Conservation (phyloP, 305 asterid species). For the Fraxinus platypoda region DNA sequence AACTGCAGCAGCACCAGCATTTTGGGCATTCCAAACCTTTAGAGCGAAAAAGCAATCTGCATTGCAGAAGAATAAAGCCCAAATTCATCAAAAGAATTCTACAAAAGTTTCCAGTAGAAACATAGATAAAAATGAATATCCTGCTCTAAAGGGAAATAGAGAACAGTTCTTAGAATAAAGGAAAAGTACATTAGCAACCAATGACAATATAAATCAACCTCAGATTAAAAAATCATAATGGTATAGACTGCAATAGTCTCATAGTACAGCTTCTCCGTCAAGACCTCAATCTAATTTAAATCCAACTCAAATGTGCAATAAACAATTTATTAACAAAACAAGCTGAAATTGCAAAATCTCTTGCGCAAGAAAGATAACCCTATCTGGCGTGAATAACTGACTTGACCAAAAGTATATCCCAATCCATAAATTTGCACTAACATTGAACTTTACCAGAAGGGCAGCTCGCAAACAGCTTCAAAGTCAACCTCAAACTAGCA, state of each 20-base stretch:
- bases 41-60: slow-evolving; percentile 94
- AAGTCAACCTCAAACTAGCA: slow-evolving; percentile 13
- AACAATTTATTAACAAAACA: slow-evolving; percentile 1
- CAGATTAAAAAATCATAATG: background rate
- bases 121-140: background rate
- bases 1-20: slow-evolving; percentile 96
- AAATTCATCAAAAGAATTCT: slow-evolving; percentile 8
- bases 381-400: background rate
- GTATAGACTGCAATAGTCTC: background rate
- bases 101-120: background rate
- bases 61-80: slow-evolving; percentile 24
- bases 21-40: slow-evolving; percentile 97
- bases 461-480: background rate
- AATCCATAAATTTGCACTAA: slow-evolving; percentile 7
- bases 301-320: slow-evolving; percentile 12
- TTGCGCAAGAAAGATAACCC: background rate
- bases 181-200: background rate
- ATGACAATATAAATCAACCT: background rate
- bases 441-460: slow-evolving; percentile 10
- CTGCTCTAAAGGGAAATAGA: background rate
- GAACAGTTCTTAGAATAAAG: background rate
- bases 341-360: slow-evolving; percentile 13
- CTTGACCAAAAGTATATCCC: background rate
- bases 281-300: background rate
- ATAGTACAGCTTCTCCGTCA: background rate